Percentiles rank a stretch among this genome's conserved stretches.
phyloP scores from a whole-genome alignment of 257 asterid species.

The Petrea volubilis region DNA sequence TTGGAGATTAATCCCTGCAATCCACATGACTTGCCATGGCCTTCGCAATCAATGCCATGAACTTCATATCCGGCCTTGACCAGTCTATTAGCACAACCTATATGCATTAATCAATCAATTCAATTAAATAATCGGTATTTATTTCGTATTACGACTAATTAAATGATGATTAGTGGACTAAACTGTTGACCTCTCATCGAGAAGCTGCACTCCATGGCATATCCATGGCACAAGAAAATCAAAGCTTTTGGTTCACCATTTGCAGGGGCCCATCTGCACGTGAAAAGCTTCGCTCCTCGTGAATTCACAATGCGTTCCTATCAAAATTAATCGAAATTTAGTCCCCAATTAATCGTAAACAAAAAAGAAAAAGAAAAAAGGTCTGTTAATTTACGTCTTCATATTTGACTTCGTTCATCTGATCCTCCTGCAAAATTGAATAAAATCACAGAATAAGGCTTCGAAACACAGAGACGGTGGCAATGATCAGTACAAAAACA shows the following conservation, averaged over 20 bases:
- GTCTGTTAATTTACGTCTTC: slow-evolving; percentile 49
- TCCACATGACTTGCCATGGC: slow-evolving; percentile 74
- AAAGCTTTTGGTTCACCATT: slow-evolving; percentile 70
- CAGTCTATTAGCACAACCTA: slow-evolving; percentile 44
- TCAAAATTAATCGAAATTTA: not conserved
- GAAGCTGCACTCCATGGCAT: slow-evolving; percentile 74
- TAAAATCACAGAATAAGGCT: too few species aligned
- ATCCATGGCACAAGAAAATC: slow-evolving; percentile 74
- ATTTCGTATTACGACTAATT: not conserved
- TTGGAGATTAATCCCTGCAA: slow-evolving; percentile 48
- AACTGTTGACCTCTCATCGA: slow-evolving; percentile 47
- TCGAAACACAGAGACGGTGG: not conserved
- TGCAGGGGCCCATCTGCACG: slow-evolving; percentile 74
- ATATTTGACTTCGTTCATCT: slow-evolving; percentile 31
- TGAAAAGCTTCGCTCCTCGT: slow-evolving; percentile 64
- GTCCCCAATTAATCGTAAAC: not conserved
- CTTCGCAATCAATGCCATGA: slow-evolving; percentile 59
- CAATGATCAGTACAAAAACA: too few species aligned
- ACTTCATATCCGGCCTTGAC: slow-evolving; percentile 60
- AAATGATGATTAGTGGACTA: not conserved
- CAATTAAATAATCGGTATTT: not conserved
- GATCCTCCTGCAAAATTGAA: slow-evolving; percentile 31
- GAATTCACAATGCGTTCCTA: slow-evolving; percentile 66
- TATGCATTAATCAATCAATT: not conserved
- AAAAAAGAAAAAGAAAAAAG: not conserved